These are phyloP conservation scores for Eucalyptus pumila DNA, from an alignment of 345 rosid species.

Conservation along the genomic window DNA sequence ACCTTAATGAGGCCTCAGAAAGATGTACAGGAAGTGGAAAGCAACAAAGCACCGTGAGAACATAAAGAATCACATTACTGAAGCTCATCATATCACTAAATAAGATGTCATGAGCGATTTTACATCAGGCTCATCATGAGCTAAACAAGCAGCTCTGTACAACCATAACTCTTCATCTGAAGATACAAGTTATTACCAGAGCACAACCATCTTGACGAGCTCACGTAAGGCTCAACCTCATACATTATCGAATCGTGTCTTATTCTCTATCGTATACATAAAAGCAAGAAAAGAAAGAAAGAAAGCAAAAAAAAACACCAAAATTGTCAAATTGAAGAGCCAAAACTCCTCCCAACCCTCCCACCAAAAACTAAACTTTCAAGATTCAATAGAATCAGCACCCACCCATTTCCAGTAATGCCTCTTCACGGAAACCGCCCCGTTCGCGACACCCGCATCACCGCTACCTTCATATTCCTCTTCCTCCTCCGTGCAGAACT, in stretches of 20 bases:
- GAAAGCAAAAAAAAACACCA: neutral
- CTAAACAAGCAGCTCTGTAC: neutral
- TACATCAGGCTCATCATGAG: neutral
- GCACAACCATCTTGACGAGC: neutral
- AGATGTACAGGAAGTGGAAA: neutral
- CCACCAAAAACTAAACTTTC: neutral
- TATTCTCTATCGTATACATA: neutral
- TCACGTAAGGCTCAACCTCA: neutral
- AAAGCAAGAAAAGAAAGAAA: neutral
- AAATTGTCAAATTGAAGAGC: neutral
- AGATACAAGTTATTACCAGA: neutral
- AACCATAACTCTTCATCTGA: neutral
- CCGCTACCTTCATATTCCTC: constrained; percentile 44
- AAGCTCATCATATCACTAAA: neutral
- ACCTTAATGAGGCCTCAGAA: neutral
- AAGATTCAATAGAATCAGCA: constrained; percentile 29
- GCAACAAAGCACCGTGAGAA: neutral
- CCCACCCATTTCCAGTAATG: constrained; percentile 94
- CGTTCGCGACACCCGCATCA: constrained; percentile 18
- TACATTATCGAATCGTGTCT: neutral
- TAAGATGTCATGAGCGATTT: neutral
- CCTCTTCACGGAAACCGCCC: constrained; percentile 58
- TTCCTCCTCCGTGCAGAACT: constrained; percentile 56
- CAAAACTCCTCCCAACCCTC: neutral
- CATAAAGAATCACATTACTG: neutral